phyloP scores from a whole-genome alignment of 495 filamentous ascomycete genomes.

The Thermothielavioides terrestris region DNA sequence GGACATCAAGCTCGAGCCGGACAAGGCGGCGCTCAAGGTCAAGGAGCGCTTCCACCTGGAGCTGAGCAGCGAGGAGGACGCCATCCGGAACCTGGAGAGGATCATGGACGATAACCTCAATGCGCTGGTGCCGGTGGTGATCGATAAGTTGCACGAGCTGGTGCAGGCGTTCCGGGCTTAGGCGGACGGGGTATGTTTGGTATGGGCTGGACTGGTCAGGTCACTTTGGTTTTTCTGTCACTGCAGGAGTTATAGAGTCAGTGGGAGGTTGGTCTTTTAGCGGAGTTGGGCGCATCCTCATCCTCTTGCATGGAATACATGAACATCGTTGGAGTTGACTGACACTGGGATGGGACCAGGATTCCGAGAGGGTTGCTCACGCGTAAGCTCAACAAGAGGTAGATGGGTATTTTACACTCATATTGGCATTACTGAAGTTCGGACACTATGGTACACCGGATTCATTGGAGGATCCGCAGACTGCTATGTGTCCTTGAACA shows the following conservation, averaged over 20 bases:
- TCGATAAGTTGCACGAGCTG: conserved; percentile 90
- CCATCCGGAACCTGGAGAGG: conserved; percentile 73
- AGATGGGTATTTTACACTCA: too few relatives aligned
- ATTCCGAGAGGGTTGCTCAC: too few relatives aligned
- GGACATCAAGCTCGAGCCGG: conserved; percentile 84
- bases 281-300: too few relatives aligned
- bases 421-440: neutral
- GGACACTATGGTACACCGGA: neutral
- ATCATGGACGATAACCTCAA: conserved; percentile 85
- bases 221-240: too few relatives aligned
- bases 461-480: too few relatives aligned
- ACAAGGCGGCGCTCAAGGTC: conserved; percentile 89
- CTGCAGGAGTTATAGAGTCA: too few relatives aligned
- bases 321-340: too few relatives aligned
- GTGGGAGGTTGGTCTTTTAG: too few relatives aligned
- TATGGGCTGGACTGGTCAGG: too few relatives aligned
- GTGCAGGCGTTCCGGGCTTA: conserved; percentile 84
- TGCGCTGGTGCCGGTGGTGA: conserved; percentile 82
- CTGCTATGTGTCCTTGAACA: conserved; percentile 50
- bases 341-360: neutral
- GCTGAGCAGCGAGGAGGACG: conserved; percentile 89
- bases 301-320: too few relatives aligned
- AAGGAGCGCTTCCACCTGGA: conserved; percentile 89
- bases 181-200: too few relatives aligned
- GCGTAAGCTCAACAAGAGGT: too few relatives aligned